Base-by-base conservation (phyloP, 2,329 filamentous ascomycete species). In the Leptodontidium sp. region DNA sequence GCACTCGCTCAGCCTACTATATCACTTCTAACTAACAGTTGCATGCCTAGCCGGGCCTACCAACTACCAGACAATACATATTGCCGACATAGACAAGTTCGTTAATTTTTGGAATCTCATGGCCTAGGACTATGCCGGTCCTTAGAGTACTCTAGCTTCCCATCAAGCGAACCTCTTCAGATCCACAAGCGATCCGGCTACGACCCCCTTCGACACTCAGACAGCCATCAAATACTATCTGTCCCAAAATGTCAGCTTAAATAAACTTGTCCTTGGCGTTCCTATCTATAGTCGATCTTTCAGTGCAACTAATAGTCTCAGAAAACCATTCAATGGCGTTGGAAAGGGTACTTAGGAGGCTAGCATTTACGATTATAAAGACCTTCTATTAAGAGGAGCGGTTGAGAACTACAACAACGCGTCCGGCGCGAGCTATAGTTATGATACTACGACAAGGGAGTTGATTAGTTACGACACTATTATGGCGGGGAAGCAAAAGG, bases 291-390 rank as follows among this genome's bases (percentile, higher is more conserved):
- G 93, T 1, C 90, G 91, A 26, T 83, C 89, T 0, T 96, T 95
- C n/a, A n/a, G n/a, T n/a, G n/a, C n/a, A n/a, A n/a, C n/a, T n/a
- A n/a, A n/a, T n/a, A n/a, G n/a, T n/a, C n/a, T n/a, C 32, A 9
- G 32, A 35, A 35, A 9, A 75, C 67, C 85, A 0, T 96, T 84
- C 80, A 84, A 75, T 2, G 91, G 91, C 29, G 45, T 66, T 38
- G 52, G 63, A 17, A 40, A 49, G n/a, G 93, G 92, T 0, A 89
- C 84, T 64, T 95, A 89, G 89, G 92, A 96, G 80, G 81, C 84
- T 21, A 91, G 91, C 0, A 83, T 93, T 2, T 95, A 90, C 88
- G 92, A 97, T 78, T 96, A 92, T 84, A 96, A 94, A 81, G 90
- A 80, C n/a, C n/a, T n/a, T n/a, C n/a, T n/a, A n/a, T n/a, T n/a